Evolutionary conservation across 169 alveolate genomes (phyloP), one percentile per base, ranked within the genome.

Genomic region (Plasmodium berghei): DNA sequence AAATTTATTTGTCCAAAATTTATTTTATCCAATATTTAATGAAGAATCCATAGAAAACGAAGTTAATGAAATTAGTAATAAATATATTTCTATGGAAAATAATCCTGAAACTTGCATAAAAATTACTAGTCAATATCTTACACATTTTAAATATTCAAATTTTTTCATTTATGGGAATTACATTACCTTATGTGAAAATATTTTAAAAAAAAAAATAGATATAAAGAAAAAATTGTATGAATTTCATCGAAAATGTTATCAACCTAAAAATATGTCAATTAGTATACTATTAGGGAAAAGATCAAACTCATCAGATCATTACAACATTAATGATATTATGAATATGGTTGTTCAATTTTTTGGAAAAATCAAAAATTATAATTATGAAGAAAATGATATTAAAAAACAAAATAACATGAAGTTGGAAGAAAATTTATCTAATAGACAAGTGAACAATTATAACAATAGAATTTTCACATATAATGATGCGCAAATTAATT

Each of bases 181-280:
- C 72, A 40, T 72, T 61, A 83, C 90, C 1, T 83, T 83, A 64
- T 83, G 90, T 46, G 66, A 83, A 26, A 83, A 83, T 72, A 73
- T 83, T 54, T 83, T 83, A 83, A 83, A 67, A 45, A 58, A 83
- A 67, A 67, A 72, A 26, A 28, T 83, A 42, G 58, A 72, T 40
- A 83, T 83, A 83, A 83, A 83, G 69, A 52, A 62, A 42, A 54
- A 34, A 14, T 49, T 83, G 85, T 18, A 70, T 56, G 83, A 67
- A 67, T 83, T 67, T 26, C 90, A 83, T 42, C 67, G 46, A 55
- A 83, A 67, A 46, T 83, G 90, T 69, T 83, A 83, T 83, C 90
- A 69, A 46, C 90, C 90, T 54, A 69, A 71, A 55, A 83, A 83
- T 83, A 83, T 83, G 90, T 67, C 90, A 42, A 59, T 83, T 14